Conservation (phyloP, 2,329 filamentous ascomycete species). For the Aspergillus sojae region DNA sequence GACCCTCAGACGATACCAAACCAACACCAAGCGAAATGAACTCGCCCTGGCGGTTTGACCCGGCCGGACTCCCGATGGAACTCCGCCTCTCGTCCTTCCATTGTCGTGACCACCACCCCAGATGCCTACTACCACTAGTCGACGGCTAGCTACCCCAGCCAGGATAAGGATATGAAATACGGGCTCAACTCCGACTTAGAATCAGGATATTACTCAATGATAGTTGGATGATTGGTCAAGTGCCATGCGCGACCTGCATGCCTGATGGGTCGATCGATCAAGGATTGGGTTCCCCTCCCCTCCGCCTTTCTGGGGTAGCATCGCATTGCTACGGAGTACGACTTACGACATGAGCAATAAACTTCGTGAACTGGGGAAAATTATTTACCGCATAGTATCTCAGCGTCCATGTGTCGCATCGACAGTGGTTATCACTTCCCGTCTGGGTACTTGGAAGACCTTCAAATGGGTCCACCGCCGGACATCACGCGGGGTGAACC, state of each 20-base stretch:
- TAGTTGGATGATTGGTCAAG: conserved; percentile 4
- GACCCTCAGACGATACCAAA: conserved; percentile 1
- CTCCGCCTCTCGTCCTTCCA: conserved; percentile 6
- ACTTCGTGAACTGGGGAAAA: conserved; percentile 3
- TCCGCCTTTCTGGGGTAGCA: conserved; percentile 18
- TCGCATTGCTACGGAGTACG: conserved; percentile 4
- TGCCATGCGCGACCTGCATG: not conserved
- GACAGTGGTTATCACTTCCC: not conserved
- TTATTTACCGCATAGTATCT: not conserved
- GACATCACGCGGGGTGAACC: conserved; percentile 4
- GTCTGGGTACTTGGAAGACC: not conserved
- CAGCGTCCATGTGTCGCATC: not conserved
- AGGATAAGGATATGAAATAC: not conserved
- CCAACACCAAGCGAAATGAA: not conserved
- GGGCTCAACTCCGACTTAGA: not conserved
- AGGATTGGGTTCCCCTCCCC: conserved; percentile 3
- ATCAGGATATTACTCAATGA: not conserved
- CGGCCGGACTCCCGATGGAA: conserved; percentile 14
- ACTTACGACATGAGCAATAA: not conserved
- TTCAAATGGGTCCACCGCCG: not conserved
- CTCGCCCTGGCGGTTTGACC: conserved; percentile 7
- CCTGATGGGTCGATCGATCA: conserved; percentile 5
- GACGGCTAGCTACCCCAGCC: not conserved
- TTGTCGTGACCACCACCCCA: not conserved
- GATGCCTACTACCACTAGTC: not conserved